Evolutionary conservation across 1,284 basidiomycete species (phyloP), one percentile per base, ranked within the genome.

Genomic region (Ceratorhiza oryzae-sativae): DNA sequence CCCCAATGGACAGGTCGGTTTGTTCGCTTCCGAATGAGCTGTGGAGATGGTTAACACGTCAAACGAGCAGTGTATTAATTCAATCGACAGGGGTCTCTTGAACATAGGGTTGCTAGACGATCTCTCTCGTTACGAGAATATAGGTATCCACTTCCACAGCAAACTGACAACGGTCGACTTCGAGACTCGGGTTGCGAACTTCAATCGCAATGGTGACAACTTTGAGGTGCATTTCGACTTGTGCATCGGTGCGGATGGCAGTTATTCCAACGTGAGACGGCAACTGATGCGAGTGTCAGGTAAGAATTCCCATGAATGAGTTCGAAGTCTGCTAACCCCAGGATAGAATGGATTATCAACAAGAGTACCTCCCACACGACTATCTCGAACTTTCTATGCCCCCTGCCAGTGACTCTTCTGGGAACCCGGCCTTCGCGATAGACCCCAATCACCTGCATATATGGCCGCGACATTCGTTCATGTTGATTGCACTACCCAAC

Each of bases 401-500:
- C 75, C 86, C 95, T 77, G 91, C 91, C 72, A 81, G 84, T 72
- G 85, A 87, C 77, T 81, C 79, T 77, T 76, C 85, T 76, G 92
- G 87, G 76, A 83, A 88, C 73, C 80, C 87, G 73, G 84, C 82
- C 32, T 99, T 93, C 83, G 84, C 89, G 62, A 88, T 99, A 81
- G 94, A 97, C 85, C 92, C 93, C 75, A 91, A 94, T 81, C 94
- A 98, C 82, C 88, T 99, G 75, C 97, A 99, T 84, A 98, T 99
- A 79, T 99, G 97, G 97, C 97, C 97, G 72, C 90, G 95, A 78
- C 93, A 96, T 81, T 92, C 94, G 62, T 98, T 98, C 85, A 99
- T 99, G 97, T 87, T 99, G 77, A 98, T 99, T 78, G 97, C 95
- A 20, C 88, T 99, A 63, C 95, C 97, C 75, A 99, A 98, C 84